phyloP scores from a whole-genome alignment of 2,329 filamentous ascomycete genomes.

The Teratosphaeria epicoccoides region DNA sequence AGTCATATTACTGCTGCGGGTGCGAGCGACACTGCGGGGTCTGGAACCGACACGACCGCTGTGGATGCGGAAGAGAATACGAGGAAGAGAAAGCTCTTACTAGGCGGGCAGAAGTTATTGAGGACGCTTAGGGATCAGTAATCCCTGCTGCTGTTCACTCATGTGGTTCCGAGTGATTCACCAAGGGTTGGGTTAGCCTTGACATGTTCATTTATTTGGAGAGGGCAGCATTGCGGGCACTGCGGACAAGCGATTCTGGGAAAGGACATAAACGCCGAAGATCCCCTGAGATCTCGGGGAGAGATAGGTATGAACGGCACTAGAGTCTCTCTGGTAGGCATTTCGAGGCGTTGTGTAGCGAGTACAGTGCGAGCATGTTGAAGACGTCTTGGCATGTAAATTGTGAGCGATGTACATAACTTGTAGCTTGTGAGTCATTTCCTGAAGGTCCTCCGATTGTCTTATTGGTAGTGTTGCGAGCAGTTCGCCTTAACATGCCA shows the following conservation, averaged over 20 bases:
- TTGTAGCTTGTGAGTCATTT: not conserved
- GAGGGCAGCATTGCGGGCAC: not conserved
- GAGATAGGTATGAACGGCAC: not conserved
- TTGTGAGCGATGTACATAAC: not conserved
- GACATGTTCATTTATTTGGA: no score
- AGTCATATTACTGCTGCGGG: not conserved
- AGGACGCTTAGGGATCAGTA: slow-evolving; percentile 25
- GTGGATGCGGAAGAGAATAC: slow-evolving; percentile 23
- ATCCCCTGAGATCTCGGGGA: not conserved
- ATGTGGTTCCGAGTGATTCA: no score
- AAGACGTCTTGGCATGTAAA: not conserved
- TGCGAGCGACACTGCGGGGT: not conserved
- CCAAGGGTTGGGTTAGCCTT: not conserved
- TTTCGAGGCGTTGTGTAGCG: not conserved
- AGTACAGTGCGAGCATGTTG: not conserved
- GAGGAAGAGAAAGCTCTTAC: slow-evolving; percentile 31
- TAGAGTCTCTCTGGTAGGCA: not conserved
- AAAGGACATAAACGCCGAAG: not conserved
- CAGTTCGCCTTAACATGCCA: no score
- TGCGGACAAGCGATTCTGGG: not conserved
- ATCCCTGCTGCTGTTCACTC: not conserved
- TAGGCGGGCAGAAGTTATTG: slow-evolving; percentile 34
- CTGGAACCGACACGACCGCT: not conserved
- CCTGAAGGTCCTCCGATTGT: no score
- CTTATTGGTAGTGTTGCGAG: no score